phyloP scores from a whole-genome alignment of 1,284 basidiomycete genomes.

The Takashimella tepidaria region DNA sequence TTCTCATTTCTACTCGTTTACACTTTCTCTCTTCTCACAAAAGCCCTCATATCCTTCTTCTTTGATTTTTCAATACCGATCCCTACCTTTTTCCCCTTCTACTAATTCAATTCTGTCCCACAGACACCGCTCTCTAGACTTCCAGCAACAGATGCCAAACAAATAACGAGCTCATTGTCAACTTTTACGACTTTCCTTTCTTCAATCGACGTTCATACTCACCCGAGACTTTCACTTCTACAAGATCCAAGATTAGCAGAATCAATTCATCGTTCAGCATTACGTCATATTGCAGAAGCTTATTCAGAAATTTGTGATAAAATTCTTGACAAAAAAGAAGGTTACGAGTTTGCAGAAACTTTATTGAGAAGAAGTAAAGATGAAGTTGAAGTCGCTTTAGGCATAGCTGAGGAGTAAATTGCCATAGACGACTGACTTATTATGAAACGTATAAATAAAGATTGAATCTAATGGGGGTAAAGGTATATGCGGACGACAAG shows the following conservation, averaged over 20 bases:
- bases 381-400: slow-evolving; percentile 50
- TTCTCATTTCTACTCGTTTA: no score
- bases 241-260: slow-evolving; percentile 62
- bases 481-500: no score
- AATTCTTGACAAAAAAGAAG: slow-evolving; percentile 66
- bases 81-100: background rate
- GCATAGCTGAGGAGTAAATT: slow-evolving; percentile 31
- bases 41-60: background rate
- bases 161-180: slow-evolving; percentile 37
- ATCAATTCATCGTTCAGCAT: slow-evolving; percentile 66
- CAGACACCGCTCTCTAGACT: slow-evolving; percentile 57
- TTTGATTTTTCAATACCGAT: background rate
- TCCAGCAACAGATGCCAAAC: slow-evolving; percentile 41
- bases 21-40: no score
- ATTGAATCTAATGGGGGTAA: no score
- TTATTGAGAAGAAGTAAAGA: slow-evolving; percentile 62
- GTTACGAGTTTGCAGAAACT: slow-evolving; percentile 83
- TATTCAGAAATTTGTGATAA: slow-evolving; percentile 68
- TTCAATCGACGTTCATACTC: slow-evolving; percentile 47
- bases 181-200: slow-evolving; percentile 50
- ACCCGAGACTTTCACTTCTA: slow-evolving; percentile 66
- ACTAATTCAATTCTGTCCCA: background rate
- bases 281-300: slow-evolving; percentile 61
- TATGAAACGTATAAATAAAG: no score
- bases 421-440: no score